Conservation (phyloP, 2,329 filamentous ascomycete species). For the Ophiostoma novo-ulmi region DNA sequence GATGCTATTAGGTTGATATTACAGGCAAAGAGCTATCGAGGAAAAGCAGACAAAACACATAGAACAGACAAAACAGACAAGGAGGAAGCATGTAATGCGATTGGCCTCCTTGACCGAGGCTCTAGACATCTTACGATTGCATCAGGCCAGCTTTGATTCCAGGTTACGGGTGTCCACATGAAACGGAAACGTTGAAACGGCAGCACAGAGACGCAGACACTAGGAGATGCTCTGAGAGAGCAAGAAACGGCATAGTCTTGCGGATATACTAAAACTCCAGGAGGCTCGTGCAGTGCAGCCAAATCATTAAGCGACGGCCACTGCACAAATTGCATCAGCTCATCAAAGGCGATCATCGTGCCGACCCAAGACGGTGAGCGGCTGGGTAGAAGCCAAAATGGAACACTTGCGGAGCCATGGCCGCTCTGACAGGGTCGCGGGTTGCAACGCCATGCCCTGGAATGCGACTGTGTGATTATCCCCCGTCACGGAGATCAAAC, state of each 20-base stretch:
- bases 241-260: background rate
- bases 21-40: no score
- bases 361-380: constrained; percentile 21
- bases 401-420: background rate
- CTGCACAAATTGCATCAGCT: constrained; percentile 21
- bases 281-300: background rate
- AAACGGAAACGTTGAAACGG: constrained; percentile 10
- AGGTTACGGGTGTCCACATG: constrained; percentile 20
- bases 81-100: background rate
- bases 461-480: background rate
- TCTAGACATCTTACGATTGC: constrained; percentile 19
- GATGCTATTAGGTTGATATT: background rate
- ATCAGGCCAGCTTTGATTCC: constrained; percentile 19
- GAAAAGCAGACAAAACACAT: background rate
- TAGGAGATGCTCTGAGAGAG: background rate
- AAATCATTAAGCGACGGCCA: background rate
- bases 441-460: constrained; percentile 5
- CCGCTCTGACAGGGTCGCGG: constrained; percentile 1
- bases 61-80: background rate
- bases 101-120: background rate
- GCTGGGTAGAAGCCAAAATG: background rate
- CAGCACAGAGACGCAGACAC: background rate
- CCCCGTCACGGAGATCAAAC: constrained; percentile 1
- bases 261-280: background rate
- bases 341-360: constrained; percentile 24